Evolutionary conservation across 2,329 filamentous ascomycete species (phyloP), one percentile per base, ranked within the genome.

Genomic region (Westerdykella aurantiaca): DNA sequence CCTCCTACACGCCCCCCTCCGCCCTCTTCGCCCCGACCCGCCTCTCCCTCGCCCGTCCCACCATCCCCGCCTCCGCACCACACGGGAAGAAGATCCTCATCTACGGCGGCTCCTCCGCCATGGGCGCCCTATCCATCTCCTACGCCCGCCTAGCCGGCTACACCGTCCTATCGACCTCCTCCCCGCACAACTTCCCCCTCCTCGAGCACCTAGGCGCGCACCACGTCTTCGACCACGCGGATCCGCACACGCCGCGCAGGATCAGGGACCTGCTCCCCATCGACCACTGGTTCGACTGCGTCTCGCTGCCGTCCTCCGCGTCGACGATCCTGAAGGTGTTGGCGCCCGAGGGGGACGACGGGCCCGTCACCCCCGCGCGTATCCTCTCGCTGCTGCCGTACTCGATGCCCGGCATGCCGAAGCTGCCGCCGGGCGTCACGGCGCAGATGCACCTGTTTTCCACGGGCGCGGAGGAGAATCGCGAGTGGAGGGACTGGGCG

Each of bases 21-120:
- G 55, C 56, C 6, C 50, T 53, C 5, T 54, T 61, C 10, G 44
- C 55, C 14, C 46, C 47, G 13, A 42, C 31, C 10, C 34, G 38
- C n/a, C 31, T 48, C 11, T 38, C 38, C 14, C 35, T 50, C 23
- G 22, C 18, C 22, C 44, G 44, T 7, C 55, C 55, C 4, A 48
- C 50, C 3, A 43, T 57, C 17, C 54, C 50, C 11, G 38, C 48
- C 3, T 44, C 43, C 4, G 42, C 46, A n/a, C 48, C 44, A 1
- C 45, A 34, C n/a, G 52, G 50, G 2, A 61, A 57, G 51, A 67
- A 57, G 22, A 52, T 75, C 4, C 55, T 75, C 5, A 58, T 74
- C 12, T 75, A 69, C 68, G 71, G 69, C 22, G 70, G 70, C 22
- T 72, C 69, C 31, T 72, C 70, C 65, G 59, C 55, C 58, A 53